A percentile compares a stretch with the other conserved stretches of the same genome.
Conservation (phyloP, 495 filamentous ascomycete species). For the Cercophora samala region DNA sequence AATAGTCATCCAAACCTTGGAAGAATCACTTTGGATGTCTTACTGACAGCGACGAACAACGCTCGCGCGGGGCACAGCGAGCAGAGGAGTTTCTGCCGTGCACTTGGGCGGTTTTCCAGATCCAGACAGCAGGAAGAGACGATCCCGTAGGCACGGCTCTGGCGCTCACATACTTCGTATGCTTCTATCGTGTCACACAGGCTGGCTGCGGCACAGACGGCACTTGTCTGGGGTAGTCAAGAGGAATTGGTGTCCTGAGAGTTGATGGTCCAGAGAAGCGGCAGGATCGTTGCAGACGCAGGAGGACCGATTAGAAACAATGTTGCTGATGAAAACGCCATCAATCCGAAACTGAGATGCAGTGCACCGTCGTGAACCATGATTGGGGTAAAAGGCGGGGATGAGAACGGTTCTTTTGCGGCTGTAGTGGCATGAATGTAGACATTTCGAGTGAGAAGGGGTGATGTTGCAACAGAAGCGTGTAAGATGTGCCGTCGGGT, state of each 20-base stretch:
- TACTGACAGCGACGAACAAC: background rate
- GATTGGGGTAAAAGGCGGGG: background rate
- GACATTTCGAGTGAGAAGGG: background rate
- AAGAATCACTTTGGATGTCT: background rate
- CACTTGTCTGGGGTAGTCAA: background rate
- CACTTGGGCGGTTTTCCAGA: background rate
- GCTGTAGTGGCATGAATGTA: background rate
- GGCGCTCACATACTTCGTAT: background rate
- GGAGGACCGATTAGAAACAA: background rate
- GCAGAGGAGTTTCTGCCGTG: background rate
- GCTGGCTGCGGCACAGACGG: background rate
- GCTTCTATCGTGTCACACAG: background rate
- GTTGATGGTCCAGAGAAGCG: background rate
- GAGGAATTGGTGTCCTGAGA: background rate
- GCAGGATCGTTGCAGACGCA: background rate
- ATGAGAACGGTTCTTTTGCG: background rate
- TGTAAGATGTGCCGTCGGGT: background rate
- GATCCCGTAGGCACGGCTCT: background rate
- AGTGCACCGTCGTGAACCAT: background rate
- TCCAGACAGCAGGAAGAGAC: background rate
- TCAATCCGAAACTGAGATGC: background rate
- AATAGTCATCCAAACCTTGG: background rate
- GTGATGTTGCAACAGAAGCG: background rate
- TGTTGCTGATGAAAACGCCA: background rate
- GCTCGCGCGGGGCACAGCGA: background rate